Conservation (phyloP, 192 early-diverging fungal genomes). For the Entomortierella chlamydospora region DNA sequence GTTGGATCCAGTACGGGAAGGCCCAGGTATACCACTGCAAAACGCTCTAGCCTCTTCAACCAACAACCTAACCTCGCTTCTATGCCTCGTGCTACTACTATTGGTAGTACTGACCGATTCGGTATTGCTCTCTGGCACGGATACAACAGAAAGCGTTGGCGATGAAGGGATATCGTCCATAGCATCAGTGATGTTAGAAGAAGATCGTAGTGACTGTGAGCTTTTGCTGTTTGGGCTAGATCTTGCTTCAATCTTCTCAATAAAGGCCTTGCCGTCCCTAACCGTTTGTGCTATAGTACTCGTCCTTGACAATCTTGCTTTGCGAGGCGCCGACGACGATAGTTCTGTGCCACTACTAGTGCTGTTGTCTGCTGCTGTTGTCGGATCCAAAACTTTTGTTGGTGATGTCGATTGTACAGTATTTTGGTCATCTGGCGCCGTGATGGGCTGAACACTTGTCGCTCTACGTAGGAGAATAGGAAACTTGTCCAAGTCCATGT, state of each 20-base stretch:
- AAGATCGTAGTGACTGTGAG: not conserved
- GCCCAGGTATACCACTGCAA: conserved; percentile 20
- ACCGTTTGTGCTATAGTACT: conserved; percentile 30
- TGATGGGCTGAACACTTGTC: not conserved
- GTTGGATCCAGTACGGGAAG: conserved; percentile 4
- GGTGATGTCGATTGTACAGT: not conserved
- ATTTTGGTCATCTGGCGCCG: not conserved
- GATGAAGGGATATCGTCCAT: not conserved
- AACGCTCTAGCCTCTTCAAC: conserved; percentile 46
- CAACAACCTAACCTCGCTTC: conserved; percentile 17
- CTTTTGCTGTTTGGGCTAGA: not conserved
- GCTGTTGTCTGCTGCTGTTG: not conserved
- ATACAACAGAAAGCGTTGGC: not conserved
- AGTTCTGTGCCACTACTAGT: conserved; percentile 1
- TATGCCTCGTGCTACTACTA: not conserved
- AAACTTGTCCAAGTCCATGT: not conserved
- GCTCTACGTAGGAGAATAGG: not conserved
- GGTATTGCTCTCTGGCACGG: not conserved
- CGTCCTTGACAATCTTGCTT: conserved; percentile 13
- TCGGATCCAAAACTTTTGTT: not conserved
- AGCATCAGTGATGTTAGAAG: too few species aligned
- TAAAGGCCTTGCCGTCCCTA: conserved; percentile 22
- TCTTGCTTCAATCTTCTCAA: conserved; percentile 8
- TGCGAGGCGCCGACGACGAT: conserved; percentile 2
- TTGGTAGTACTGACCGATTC: not conserved